Conservation (phyloP, 2,329 filamentous ascomycete genomes). For the Camptophora hylomeconis region DNA sequence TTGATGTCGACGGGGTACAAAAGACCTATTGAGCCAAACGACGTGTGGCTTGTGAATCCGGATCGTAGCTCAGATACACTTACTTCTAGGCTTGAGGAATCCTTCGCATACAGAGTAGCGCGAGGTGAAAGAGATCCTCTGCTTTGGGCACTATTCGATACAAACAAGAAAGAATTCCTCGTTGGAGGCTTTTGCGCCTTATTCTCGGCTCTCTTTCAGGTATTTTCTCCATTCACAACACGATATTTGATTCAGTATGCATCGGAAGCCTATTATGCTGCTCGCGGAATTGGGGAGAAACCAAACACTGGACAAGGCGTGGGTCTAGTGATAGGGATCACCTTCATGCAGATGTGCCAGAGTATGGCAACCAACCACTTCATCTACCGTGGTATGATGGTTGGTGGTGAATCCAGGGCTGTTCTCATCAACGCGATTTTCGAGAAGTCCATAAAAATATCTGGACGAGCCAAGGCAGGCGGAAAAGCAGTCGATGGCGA, state of each 20-base stretch:
- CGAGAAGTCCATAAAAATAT: constrained; percentile 82
- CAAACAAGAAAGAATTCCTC: constrained; percentile 73
- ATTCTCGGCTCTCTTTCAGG: constrained; percentile 56
- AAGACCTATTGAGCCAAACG: constrained; percentile 65
- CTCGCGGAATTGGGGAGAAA: constrained; percentile 34
- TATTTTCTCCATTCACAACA: constrained; percentile 72
- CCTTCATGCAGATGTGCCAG: constrained; percentile 70
- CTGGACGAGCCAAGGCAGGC: constrained; percentile 75
- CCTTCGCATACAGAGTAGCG: constrained; percentile 56
- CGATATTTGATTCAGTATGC: constrained; percentile 81
- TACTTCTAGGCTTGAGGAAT: constrained; percentile 49
- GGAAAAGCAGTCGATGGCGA: constrained; percentile 37
- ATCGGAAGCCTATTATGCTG: constrained; percentile 60
- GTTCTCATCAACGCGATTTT: constrained; percentile 79
- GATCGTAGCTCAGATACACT: constrained; percentile 59
- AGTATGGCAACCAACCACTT: constrained; percentile 79
- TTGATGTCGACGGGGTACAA: constrained; percentile 82
- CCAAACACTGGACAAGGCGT: constrained; percentile 65
- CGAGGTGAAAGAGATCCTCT: constrained; percentile 61
- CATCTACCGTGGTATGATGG: constrained; percentile 82
- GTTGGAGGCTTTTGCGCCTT: constrained; percentile 70
- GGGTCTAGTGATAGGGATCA: constrained; percentile 73
- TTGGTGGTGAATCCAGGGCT: constrained; percentile 71
- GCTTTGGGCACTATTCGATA: constrained; percentile 71
- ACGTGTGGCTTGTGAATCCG: constrained; percentile 84